Percentiles rank a stretch among this genome's conserved stretches.
Evolutionary conservation across 345 rosid genomes (phyloP).

Genomic region (Syzygium aromaticum): DNA sequence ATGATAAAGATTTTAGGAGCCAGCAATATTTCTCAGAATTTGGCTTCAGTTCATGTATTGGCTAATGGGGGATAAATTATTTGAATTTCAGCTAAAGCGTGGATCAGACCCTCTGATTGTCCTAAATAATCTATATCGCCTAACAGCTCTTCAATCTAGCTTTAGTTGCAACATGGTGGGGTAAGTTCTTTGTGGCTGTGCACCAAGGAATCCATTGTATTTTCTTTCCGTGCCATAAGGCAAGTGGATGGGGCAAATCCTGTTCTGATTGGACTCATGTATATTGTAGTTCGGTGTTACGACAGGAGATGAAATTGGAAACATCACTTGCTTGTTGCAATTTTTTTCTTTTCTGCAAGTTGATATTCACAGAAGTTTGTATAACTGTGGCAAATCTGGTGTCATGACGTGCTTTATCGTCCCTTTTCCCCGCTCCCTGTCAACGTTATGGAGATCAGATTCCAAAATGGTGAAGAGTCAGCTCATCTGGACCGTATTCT

Average conservation of each 20-base stretch:
- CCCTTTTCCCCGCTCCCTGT: not conserved
- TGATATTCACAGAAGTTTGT: not conserved
- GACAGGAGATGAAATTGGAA: not conserved
- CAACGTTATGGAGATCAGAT: not conserved
- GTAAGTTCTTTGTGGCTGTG: conserved; percentile 34
- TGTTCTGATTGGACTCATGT: not conserved
- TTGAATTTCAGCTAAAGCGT: conserved; percentile 58
- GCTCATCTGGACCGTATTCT: not conserved
- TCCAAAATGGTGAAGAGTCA: not conserved
- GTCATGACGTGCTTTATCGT: not conserved
- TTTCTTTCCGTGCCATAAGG: not conserved
- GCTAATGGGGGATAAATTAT: not conserved
- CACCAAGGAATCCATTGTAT: not conserved
- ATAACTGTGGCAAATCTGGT: not conserved
- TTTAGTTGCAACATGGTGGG: conserved; percentile 98
- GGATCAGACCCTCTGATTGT: conserved; percentile 81
- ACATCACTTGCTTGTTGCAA: not conserved
- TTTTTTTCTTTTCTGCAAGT: not conserved
- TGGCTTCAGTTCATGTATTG: not conserved
- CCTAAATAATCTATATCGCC: conserved; percentile 77
- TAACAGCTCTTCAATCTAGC: conserved; percentile 88
- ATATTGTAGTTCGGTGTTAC: not conserved
- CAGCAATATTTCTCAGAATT: not conserved
- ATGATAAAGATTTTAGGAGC: not conserved
- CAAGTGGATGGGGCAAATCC: not conserved